A percentile compares a stretch with the other conserved stretches of the same genome.
These are phyloP conservation scores for Aureoboletus auriporus DNA, from an alignment of 768 basidiomycete species.

Conservation along the genomic window DNA sequence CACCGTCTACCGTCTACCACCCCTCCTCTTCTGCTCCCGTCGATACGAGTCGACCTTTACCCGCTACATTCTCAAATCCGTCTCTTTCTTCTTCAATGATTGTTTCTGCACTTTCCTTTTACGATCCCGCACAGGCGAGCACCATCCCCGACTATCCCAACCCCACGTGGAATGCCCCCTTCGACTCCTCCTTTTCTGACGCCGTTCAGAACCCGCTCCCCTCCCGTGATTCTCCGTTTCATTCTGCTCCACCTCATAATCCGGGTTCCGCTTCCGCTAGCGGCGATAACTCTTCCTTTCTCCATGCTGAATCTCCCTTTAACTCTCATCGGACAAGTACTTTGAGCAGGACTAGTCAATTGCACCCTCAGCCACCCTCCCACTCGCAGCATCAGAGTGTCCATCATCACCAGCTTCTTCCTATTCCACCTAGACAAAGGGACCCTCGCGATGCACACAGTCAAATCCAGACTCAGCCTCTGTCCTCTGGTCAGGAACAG, in stretches of 20 bases:
- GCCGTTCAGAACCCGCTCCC: background rate
- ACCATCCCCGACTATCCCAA: conserved; percentile 40
- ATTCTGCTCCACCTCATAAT: background rate
- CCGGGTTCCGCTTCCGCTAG: background rate
- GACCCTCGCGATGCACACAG: background rate
- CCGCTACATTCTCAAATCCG: conserved; percentile 2
- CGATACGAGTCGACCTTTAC: background rate
- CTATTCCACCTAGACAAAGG: conserved; percentile 8
- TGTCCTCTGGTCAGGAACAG: background rate
- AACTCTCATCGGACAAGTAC: background rate
- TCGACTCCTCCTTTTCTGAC: conserved; percentile 10
- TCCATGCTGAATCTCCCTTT: background rate
- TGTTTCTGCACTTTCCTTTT: conserved; percentile 50
- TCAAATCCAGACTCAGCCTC: background rate
- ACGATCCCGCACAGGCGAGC: conserved; percentile 42
- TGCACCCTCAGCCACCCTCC: background rate
- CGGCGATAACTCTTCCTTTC: background rate
- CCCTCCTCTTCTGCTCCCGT: background rate
- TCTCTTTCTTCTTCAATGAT: conserved; percentile 39
- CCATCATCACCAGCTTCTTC: conserved; percentile 11
- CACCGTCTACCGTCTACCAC: conserved; percentile 1
- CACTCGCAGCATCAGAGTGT: background rate
- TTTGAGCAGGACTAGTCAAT: background rate
- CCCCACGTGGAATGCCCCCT: conserved; percentile 25
- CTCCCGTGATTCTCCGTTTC: background rate